Evolutionary conservation across 441 rosid genomes (phyloP).

Genomic region (Breynia disticha): DNA sequence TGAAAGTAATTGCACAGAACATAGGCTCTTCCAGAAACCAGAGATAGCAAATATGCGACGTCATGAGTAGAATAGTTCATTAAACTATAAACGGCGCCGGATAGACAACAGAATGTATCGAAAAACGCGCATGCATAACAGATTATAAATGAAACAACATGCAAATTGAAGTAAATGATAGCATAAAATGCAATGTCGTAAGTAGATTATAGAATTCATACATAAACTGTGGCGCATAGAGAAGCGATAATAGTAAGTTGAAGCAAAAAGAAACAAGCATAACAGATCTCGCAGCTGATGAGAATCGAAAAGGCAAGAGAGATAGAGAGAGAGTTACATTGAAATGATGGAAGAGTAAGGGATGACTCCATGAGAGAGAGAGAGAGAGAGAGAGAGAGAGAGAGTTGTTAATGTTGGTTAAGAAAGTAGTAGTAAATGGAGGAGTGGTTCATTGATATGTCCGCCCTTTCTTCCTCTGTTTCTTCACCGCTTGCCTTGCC

Average conservation of each 20-base stretch:
- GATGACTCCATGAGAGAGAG: constrained; percentile 67
- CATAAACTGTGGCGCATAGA: not conserved
- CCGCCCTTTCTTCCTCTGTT: constrained; percentile 13
- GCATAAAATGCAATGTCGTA: no score
- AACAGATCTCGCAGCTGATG: constrained; percentile 12
- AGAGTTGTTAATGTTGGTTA: not conserved
- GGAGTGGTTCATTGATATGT: not conserved
- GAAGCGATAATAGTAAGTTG: no score
- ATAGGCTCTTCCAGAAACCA: no score
- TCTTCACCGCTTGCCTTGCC: no score
- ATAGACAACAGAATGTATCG: no score
- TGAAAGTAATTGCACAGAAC: not conserved
- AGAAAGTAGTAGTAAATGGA: not conserved
- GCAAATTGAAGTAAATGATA: no score
- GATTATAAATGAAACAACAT: no score
- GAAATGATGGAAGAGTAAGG: constrained; percentile 50
- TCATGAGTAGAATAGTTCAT: no score
- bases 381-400: not conserved
- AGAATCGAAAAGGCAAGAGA: not conserved
- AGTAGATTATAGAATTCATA: no score
- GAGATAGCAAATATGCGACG: no score
- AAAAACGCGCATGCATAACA: no score
- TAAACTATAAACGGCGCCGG: no score
- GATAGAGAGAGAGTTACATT: constrained; percentile 26
- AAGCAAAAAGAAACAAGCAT: not conserved